Percentiles rank a stretch among this genome's conserved stretches.
These are phyloP conservation scores for Westerdykella sp. DNA, from an alignment of 2,329 filamentous ascomycete species.

Conservation along the genomic window DNA sequence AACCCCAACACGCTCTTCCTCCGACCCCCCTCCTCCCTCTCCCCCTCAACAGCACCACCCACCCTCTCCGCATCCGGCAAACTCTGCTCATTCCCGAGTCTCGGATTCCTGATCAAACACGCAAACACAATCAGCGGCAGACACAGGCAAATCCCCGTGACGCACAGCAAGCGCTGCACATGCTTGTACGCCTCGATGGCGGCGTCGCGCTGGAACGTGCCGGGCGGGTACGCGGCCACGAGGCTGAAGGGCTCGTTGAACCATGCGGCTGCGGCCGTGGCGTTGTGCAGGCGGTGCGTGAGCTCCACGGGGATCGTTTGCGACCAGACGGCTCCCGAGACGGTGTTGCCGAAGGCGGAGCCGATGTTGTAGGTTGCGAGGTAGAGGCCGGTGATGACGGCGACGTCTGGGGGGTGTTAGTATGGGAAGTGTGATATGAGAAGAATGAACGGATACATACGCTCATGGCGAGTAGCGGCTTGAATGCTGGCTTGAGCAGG, in stretches of 20 bases:
- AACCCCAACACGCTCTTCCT: too few relatives aligned
- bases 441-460: neutral
- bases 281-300: slow-evolving; percentile 32
- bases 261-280: slow-evolving; percentile 35
- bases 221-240: slow-evolving; percentile 36
- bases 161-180: slow-evolving; percentile 45
- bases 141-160: slow-evolving; percentile 46
- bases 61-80: slow-evolving; percentile 38
- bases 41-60: neutral
- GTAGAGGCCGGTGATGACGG: slow-evolving; percentile 58
- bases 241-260: slow-evolving; percentile 42
- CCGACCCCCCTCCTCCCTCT: too few relatives aligned
- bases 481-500: slow-evolving; percentile 48
- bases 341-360: slow-evolving; percentile 53
- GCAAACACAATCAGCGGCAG: slow-evolving; percentile 44
- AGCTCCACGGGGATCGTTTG: slow-evolving; percentile 46
- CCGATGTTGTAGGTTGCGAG: slow-evolving; percentile 60
- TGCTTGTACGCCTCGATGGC: slow-evolving; percentile 43
- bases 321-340: slow-evolving; percentile 59
- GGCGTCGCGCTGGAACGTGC: slow-evolving; percentile 40
- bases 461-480: slow-evolving; percentile 46
- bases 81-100: slow-evolving; percentile 43
- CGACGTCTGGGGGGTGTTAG: slow-evolving; percentile 40
- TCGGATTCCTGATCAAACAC: slow-evolving; percentile 42
- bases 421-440: neutral